These are phyloP conservation scores for Stemphylium beticola DNA, from an alignment of 2,329 filamentous ascomycete genomes.

Conservation along the genomic window DNA sequence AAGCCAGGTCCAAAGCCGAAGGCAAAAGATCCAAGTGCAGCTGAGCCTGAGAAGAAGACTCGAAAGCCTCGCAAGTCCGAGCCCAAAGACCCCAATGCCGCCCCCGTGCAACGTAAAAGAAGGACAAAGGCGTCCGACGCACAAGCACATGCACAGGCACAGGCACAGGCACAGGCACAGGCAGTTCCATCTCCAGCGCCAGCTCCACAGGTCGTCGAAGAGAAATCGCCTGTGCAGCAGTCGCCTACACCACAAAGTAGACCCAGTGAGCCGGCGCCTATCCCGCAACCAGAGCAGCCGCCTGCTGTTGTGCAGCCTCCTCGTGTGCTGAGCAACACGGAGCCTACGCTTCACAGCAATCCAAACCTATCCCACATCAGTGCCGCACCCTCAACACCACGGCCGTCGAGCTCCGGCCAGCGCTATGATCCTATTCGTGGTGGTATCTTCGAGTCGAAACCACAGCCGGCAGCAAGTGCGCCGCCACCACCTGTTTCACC, in stretches of 20 bases:
- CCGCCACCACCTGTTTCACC: constrained; percentile 57
- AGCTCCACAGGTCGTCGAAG: constrained; percentile 32
- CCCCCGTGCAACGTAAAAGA: constrained; percentile 57
- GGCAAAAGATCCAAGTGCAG: constrained; percentile 42
- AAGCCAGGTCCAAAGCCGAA: constrained; percentile 54
- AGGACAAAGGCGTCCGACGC: constrained; percentile 50
- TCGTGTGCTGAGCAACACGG: constrained; percentile 49
- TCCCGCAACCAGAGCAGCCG: constrained; percentile 36
- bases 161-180: constrained; percentile 28
- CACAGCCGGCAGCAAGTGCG: constrained; percentile 52
- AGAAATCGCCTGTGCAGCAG: constrained; percentile 31
- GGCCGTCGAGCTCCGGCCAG: constrained; percentile 72
- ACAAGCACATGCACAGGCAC: constrained; percentile 26
- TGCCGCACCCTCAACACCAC: constrained; percentile 57
- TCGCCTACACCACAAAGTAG: constrained; percentile 38
- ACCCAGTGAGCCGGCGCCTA: constrained; percentile 34
- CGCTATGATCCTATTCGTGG: constrained; percentile 90
- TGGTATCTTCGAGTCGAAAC: constrained; percentile 54
- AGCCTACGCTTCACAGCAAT: constrained; percentile 46
- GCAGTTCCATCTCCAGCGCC: constrained; percentile 27
- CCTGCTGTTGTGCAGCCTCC: constrained; percentile 33
- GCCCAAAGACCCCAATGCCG: constrained; percentile 57
- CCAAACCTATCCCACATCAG: constrained; percentile 47
- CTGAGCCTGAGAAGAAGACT: constrained; percentile 51
- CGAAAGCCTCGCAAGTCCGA: constrained; percentile 56